Evolutionary conservation across 2,329 filamentous ascomycete species (phyloP), one percentile per base, ranked within the genome.

Genomic region (Fusarium globosum): DNA sequence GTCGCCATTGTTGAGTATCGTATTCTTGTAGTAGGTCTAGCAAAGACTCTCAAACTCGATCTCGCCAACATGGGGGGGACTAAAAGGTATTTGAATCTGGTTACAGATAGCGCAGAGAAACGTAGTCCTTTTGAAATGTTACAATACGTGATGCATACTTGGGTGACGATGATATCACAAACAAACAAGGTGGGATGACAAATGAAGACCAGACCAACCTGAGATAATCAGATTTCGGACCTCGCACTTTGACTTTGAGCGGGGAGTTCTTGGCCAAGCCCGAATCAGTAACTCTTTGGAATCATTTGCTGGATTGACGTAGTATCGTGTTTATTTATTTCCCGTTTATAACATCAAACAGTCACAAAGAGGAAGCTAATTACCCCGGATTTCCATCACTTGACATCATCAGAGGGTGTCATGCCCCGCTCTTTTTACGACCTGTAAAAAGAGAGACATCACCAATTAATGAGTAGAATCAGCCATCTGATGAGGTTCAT

Each of bases 1-100:
- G 86, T 86, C 2, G 87, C 85, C 84, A 88, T 87, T 45, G 61
- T 68, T 41, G 61, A 65, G 45, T 71, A 61, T 51, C 55, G 63
- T 12, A 35, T 45, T 58, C 28, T 51, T 53, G 46, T 38, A 6
- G 18, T 45, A 55, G 60, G 73, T 56, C 69, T 65, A 36, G 68
- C 49, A 53, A 72, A 68, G 45, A 72, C 52, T 67, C 72, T 60
- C 45, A 56, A 56, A 23, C 57, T 39, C 63, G 64, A 55, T 33
- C 39, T 49, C 18, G 62, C 56, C 59, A 63, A 65, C 75, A 77
- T 77, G 38, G 55, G 59, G 52, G 61, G 42, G 36, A 62, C 12
- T 16, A 16, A 18, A 5, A 20, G 26, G 15, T 65, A 33, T 61
- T 52, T 61, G 67, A 61, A 42, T 9, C 13, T 3, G 20, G 6